Conservation (phyloP, 140 eudicot genomes). For the Bidens hawaiensis region DNA sequence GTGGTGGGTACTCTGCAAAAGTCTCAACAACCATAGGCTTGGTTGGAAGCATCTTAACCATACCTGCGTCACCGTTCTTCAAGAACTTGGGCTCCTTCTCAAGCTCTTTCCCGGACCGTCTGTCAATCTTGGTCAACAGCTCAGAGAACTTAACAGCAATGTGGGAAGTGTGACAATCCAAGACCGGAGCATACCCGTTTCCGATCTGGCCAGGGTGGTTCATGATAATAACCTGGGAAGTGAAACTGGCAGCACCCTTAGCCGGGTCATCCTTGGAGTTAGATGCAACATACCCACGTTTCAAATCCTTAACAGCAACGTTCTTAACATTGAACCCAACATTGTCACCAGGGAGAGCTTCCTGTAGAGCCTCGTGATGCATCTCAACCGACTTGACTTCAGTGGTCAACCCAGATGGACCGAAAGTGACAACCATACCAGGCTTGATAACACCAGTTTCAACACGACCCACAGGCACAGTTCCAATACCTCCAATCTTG, state of each 20-base stretch:
- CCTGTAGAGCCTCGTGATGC: conserved; percentile 18
- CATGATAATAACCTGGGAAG: conserved; percentile 29
- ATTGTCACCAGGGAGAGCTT: conserved; percentile 26
- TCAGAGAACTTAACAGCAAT: conserved; percentile 25
- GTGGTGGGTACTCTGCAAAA: conserved; percentile 27
- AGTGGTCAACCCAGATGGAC: conserved; percentile 28
- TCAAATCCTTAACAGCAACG: conserved; percentile 26
- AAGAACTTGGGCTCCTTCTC: conserved; percentile 27
- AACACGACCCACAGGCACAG: conserved; percentile 27
- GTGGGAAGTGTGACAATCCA: conserved; percentile 29
- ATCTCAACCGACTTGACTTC: conserved; percentile 28
- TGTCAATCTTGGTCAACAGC: conserved; percentile 26
- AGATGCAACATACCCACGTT: conserved; percentile 26
- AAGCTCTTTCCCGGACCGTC: conserved; percentile 21
- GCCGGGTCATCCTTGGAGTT: conserved; percentile 27
- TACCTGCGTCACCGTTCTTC: conserved; percentile 27
- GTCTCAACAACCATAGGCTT: conserved; percentile 30
- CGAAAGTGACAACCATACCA: conserved; percentile 24
- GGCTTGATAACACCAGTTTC: conserved; percentile 26
- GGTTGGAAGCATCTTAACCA: conserved; percentile 31
- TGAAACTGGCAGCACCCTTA: conserved; percentile 29
- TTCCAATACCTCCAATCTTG: conserved; percentile 31
- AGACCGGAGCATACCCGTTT: conserved; percentile 24
- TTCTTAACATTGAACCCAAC: conserved; percentile 28
- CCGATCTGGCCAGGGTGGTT: conserved; percentile 35